phyloP scores from a whole-genome alignment of 805 yeast species.

The Henningerozyma blattae region DNA sequence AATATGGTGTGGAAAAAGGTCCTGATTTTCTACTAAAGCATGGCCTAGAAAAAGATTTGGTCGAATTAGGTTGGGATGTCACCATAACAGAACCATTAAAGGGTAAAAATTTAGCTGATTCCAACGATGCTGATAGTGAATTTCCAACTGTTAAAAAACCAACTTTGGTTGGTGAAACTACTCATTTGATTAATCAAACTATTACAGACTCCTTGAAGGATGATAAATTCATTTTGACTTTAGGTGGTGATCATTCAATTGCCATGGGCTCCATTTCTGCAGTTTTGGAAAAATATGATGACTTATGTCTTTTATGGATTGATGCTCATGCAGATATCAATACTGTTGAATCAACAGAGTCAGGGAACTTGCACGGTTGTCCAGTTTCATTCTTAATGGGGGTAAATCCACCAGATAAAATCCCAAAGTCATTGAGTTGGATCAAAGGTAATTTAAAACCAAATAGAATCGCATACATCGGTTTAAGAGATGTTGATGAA shows the following conservation, averaged over 20 bases:
- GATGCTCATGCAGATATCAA: conserved; percentile 98
- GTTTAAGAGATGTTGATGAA: conserved; percentile 83
- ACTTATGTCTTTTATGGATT: conserved; percentile 87
- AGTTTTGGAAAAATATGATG: conserved; percentile 65
- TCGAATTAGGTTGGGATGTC: conserved; percentile 63
- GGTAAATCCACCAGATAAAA: conserved; percentile 30
- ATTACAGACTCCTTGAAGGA: conserved; percentile 39
- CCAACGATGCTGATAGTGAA: neutral
- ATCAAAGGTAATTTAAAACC: conserved; percentile 56
- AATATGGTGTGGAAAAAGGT: conserved; percentile 87
- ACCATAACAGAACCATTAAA: conserved; percentile 41
- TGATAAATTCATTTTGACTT: conserved; percentile 59
- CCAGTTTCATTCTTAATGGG: conserved; percentile 91
- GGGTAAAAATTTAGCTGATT: neutral
- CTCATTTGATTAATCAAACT: conserved; percentile 48
- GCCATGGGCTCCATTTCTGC: conserved; percentile 91
- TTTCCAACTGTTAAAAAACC: conserved; percentile 33
- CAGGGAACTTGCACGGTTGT: conserved; percentile 94
- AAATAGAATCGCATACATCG: conserved; percentile 77
- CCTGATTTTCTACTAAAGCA: conserved; percentile 69
- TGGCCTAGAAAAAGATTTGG: conserved; percentile 55
- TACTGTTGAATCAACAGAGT: conserved; percentile 68
- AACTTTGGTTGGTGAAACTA: conserved; percentile 61
- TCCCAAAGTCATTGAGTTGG: conserved; percentile 72
- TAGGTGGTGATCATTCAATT: conserved; percentile 96